These are phyloP conservation scores for Epithemia pelagica DNA, from an alignment of 108 stramenopile species.

Conservation along the genomic window DNA sequence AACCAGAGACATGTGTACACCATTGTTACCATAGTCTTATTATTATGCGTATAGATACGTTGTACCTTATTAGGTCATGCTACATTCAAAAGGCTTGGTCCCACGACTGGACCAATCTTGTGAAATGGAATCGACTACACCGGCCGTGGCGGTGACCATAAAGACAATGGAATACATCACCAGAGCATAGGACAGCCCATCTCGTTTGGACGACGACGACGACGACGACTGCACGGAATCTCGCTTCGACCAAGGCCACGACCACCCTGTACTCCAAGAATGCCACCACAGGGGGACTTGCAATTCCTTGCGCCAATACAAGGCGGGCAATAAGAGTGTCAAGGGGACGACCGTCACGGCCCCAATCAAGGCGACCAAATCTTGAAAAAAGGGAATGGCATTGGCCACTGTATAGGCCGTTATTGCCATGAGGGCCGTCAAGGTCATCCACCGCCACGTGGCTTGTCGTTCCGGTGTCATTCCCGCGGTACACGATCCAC, in stretches of 20 bases:
- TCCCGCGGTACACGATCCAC: slow-evolving; percentile 9
- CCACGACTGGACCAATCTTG: slow-evolving; percentile 46
- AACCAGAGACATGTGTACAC: too few species aligned
- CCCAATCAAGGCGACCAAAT: slow-evolving; percentile 64
- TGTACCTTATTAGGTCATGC: too few species aligned
- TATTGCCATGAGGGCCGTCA: slow-evolving; percentile 36
- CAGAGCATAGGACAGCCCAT: slow-evolving; percentile 25
- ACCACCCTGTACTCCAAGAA: too few species aligned
- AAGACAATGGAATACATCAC: slow-evolving; percentile 40
- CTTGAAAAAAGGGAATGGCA: slow-evolving; percentile 65
- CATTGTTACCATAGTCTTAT: too few species aligned
- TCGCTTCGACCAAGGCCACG: neutral
- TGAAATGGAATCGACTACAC: slow-evolving; percentile 46
- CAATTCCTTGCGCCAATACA: slow-evolving; percentile 38
- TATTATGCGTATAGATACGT: too few species aligned
- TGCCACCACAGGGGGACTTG: neutral
- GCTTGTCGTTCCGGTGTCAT: slow-evolving; percentile 1
- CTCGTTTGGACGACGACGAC: slow-evolving; percentile 15
- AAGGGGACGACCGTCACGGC: slow-evolving; percentile 60
- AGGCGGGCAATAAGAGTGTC: slow-evolving; percentile 54
- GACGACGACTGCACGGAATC: slow-evolving; percentile 17
- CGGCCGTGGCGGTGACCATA: slow-evolving; percentile 46
- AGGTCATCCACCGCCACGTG: slow-evolving; percentile 42
- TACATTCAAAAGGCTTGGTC: neutral
- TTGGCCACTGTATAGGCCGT: slow-evolving; percentile 53